These are phyloP conservation scores for Luvunga scandens DNA, from an alignment of 345 rosid species.

Conservation along the genomic window DNA sequence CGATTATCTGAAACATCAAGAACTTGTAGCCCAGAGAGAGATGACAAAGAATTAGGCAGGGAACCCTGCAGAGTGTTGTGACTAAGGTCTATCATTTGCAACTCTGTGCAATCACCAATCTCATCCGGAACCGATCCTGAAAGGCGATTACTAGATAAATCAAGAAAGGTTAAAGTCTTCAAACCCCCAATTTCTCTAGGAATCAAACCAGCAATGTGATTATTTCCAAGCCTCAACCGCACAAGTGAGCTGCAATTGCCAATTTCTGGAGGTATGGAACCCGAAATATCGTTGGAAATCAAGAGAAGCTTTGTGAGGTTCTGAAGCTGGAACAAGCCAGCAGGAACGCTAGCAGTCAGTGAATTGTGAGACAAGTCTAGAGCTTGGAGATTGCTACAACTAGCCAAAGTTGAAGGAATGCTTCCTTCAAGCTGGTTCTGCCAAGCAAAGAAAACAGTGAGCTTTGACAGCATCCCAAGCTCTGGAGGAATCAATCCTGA, in stretches of 20 bases:
- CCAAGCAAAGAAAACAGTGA: conserved; percentile 81
- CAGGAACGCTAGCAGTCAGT: conserved; percentile 74
- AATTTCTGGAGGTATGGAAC: conserved; percentile 61
- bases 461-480: conserved; percentile 59
- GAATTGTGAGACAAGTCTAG: conserved; percentile 81
- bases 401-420: conserved; percentile 69
- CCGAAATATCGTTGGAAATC: conserved; percentile 73
- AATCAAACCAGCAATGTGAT: conserved; percentile 62
- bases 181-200: conserved; percentile 70
- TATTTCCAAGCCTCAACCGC: conserved; percentile 72
- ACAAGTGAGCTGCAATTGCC: conserved; percentile 73
- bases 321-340: conserved; percentile 68
- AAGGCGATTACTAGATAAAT: conserved; percentile 66
- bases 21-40: conserved; percentile 67
- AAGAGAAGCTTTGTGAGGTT: conserved; percentile 78
- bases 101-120: conserved; percentile 61
- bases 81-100: conserved; percentile 86
- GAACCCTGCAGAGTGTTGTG: conserved; percentile 67
- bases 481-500: conserved; percentile 84
- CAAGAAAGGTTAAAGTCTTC: conserved; percentile 67
- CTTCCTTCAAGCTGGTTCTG: conserved; percentile 93
- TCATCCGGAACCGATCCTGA: conserved; percentile 68
- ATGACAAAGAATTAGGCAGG: conserved; percentile 58
- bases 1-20: conserved; percentile 67
- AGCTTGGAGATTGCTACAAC: conserved; percentile 59